These are phyloP conservation scores for Mycothermus thermophilus DNA, from an alignment of 495 filamentous ascomycete genomes.

Conservation along the genomic window DNA sequence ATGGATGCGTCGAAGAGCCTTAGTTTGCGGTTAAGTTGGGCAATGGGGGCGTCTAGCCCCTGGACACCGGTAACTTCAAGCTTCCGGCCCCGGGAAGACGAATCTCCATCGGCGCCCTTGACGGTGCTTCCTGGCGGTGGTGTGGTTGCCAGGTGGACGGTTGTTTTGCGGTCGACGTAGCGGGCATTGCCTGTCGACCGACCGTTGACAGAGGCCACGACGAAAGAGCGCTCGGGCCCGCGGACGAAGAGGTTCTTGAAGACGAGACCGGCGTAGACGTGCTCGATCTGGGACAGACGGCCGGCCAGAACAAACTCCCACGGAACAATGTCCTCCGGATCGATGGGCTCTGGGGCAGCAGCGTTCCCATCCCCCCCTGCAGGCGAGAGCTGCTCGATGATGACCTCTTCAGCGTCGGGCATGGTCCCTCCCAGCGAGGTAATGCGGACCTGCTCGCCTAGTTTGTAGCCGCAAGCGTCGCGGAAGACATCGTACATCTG, in stretches of 20 bases:
- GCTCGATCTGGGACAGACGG: slow-evolving; percentile 28
- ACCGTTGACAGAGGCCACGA: slow-evolving; percentile 33
- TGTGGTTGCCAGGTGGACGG: slow-evolving; percentile 20
- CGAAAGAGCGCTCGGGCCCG: slow-evolving; percentile 34
- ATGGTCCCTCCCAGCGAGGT: slow-evolving; percentile 21
- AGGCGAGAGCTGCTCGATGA: slow-evolving; percentile 20
- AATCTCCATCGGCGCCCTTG: slow-evolving; percentile 6
- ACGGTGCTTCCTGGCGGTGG: not conserved
- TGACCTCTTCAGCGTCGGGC: slow-evolving; percentile 26
- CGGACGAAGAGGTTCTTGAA: slow-evolving; percentile 33
- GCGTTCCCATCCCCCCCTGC: slow-evolving; percentile 2
- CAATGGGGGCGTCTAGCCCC: slow-evolving; percentile 49
- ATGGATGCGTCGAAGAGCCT: slow-evolving; percentile 35
- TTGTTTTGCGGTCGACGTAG: slow-evolving; percentile 24
- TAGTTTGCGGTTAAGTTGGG: slow-evolving; percentile 53
- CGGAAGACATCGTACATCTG: slow-evolving; percentile 55
- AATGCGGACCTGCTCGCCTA: slow-evolving; percentile 47
- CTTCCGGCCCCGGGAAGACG: slow-evolving; percentile 10
- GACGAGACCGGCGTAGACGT: slow-evolving; percentile 33
- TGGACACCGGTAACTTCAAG: slow-evolving; percentile 39
- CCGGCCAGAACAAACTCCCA: slow-evolving; percentile 22
- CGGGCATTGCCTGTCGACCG: slow-evolving; percentile 23
- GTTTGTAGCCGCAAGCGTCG: slow-evolving; percentile 47
- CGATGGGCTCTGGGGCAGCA: slow-evolving; percentile 6
- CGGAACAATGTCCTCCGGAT: slow-evolving; percentile 9